Conservation (phyloP, 192 early-diverging fungal species). For the Gamsiella multidivaricata region DNA sequence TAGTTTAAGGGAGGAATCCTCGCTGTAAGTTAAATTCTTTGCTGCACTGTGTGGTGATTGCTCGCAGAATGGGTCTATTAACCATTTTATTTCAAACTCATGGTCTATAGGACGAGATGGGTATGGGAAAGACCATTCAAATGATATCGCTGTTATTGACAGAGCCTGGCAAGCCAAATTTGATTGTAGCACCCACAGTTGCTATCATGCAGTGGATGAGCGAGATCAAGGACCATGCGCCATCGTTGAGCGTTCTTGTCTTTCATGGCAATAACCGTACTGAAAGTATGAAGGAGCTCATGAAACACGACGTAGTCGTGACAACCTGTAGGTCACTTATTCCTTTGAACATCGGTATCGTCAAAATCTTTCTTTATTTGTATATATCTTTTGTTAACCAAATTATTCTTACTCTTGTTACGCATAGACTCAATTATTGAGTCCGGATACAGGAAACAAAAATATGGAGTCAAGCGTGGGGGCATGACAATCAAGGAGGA, state of each 20-base stretch:
- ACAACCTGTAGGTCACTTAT: constrained; percentile 66
- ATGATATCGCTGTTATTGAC: constrained; percentile 83
- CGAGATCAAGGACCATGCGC: constrained; percentile 78
- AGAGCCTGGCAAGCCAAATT: constrained; percentile 74
- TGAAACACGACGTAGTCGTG: constrained; percentile 79
- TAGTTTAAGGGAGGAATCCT: constrained; percentile 81
- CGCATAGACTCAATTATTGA: constrained; percentile 83
- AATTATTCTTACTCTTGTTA: constrained; percentile 9
- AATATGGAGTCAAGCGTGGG: constrained; percentile 73
- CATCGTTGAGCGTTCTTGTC: constrained; percentile 71
- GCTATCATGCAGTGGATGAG: constrained; percentile 90
- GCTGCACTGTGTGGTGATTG: too few relatives aligned
- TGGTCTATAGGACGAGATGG: constrained; percentile 85
- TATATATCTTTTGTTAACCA: neutral
- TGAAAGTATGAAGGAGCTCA: constrained; percentile 63
- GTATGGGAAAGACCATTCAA: constrained; percentile 96
- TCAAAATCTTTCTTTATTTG: too few relatives aligned
- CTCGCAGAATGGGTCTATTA: too few relatives aligned
- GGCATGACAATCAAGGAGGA: constrained; percentile 69
- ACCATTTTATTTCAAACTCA: neutral
- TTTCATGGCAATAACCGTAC: constrained; percentile 82
- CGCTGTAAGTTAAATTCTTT: constrained; percentile 65
- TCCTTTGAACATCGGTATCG: neutral
- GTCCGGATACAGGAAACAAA: constrained; percentile 74
- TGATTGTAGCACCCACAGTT: constrained; percentile 90